phyloP scores from a whole-genome alignment of 2,329 filamentous ascomycete species.

The Aspergillus felis region DNA sequence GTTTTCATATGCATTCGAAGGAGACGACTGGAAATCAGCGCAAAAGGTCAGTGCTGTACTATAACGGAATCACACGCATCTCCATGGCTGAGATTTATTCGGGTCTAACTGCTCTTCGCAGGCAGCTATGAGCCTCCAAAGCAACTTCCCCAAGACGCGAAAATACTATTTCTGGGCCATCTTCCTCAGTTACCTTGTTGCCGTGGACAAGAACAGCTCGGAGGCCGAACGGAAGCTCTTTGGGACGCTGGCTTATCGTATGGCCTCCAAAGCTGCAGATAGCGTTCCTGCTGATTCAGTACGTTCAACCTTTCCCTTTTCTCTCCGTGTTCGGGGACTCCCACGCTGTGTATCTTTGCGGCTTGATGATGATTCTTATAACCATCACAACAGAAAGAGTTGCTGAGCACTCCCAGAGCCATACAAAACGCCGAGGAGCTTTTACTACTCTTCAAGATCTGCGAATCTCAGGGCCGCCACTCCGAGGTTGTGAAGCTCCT shows the following conservation, averaged over 20 bases:
- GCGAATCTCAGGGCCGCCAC: constrained; percentile 38
- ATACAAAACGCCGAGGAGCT: constrained; percentile 47
- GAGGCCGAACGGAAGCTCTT: constrained; percentile 45
- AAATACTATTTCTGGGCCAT: constrained; percentile 50
- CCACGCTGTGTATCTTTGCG: constrained; percentile 1
- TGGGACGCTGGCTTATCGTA: constrained; percentile 49
- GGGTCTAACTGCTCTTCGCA: constrained; percentile 20
- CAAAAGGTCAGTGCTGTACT: constrained; percentile 42
- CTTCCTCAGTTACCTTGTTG: constrained; percentile 43
- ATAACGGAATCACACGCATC: background rate
- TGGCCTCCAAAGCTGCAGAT: constrained; percentile 46
- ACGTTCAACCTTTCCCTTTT: constrained; percentile 16
- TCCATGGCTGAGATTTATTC: background rate
- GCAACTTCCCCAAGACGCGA: constrained; percentile 45
- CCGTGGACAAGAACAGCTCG: constrained; percentile 32
- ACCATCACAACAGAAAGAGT: constrained; percentile 33
- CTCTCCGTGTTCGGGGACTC: background rate
- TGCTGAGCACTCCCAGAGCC: constrained; percentile 39
- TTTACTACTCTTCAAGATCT: constrained; percentile 42
- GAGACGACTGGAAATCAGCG: constrained; percentile 44
- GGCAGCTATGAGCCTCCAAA: constrained; percentile 49
- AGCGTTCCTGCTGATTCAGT: constrained; percentile 43
- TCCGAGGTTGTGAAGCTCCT: constrained; percentile 42
- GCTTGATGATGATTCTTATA: constrained; percentile 16
- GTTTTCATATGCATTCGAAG: constrained; percentile 42